Evolutionary conservation across 768 basidiomycete genomes (phyloP).

Genomic region (Tricholoma matsutake): DNA sequence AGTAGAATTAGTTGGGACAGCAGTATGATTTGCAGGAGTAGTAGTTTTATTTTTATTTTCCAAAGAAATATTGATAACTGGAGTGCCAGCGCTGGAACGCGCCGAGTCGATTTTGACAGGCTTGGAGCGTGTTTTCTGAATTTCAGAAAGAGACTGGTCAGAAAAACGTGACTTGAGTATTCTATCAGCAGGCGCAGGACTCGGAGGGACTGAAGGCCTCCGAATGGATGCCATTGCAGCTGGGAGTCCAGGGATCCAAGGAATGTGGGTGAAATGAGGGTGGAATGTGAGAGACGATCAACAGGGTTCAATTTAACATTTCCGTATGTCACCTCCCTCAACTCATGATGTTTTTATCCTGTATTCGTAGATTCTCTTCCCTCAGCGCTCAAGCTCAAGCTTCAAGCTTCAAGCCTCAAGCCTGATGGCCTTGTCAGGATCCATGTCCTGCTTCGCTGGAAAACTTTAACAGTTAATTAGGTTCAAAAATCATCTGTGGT

Average conservation of each 20-base stretch:
- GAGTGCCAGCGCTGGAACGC: conserved; percentile 35
- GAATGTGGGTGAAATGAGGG: neutral
- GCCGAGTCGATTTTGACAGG: conserved; percentile 30
- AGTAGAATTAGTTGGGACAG: conserved; percentile 23
- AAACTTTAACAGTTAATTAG: too few species aligned
- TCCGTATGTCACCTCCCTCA: too few species aligned
- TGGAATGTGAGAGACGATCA: neutral
- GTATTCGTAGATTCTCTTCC: too few species aligned
- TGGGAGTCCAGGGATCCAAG: conserved; percentile 9
- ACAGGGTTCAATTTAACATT: too few species aligned
- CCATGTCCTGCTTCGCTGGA: too few species aligned
- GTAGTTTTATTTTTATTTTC: conserved; percentile 27
- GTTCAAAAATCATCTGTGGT: too few species aligned
- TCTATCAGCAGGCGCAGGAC: conserved; percentile 37
- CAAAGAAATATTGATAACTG: conserved; percentile 52
- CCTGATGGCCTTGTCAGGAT: too few species aligned
- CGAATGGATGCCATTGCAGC: conserved; percentile 29
- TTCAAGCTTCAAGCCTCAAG: too few species aligned
- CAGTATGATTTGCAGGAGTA: conserved; percentile 20
- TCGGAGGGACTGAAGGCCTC: conserved; percentile 35
- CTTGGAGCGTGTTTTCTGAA: conserved; percentile 28
- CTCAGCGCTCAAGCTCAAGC: too few species aligned
- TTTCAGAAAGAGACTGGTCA: conserved; percentile 42
- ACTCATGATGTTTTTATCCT: too few species aligned
- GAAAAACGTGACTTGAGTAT: conserved; percentile 46